A percentile compares a stretch with the other conserved stretches of the same genome.
Conservation (phyloP, 371 early-diverging fungal genomes). For the Mucor plumbeus region DNA sequence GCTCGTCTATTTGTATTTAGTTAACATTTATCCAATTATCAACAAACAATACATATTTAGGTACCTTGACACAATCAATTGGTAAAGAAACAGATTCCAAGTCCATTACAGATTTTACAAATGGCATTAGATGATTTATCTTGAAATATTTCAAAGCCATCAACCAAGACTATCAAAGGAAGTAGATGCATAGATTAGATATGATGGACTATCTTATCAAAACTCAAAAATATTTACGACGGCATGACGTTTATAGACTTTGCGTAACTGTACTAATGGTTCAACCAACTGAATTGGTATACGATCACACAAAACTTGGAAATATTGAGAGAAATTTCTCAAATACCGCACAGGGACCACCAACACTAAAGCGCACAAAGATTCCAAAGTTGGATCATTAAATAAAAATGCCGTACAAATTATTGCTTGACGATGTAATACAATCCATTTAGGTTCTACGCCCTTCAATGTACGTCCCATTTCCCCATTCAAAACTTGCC, state of each 20-base stretch:
- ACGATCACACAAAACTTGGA: constrained; percentile 54
- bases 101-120: constrained; percentile 64
- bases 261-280: constrained; percentile 42
- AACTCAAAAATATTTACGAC: constrained; percentile 23
- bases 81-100: constrained; percentile 65
- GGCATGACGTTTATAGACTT: constrained; percentile 27
- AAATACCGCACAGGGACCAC: constrained; percentile 61
- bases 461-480: constrained; percentile 45
- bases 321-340: constrained; percentile 60
- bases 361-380: constrained; percentile 53
- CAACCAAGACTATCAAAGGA: constrained; percentile 43
- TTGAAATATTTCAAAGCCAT: constrained; percentile 56
- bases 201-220: neutral
- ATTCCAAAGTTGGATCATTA: constrained; percentile 31
- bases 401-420: constrained; percentile 51
- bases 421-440: constrained; percentile 53
- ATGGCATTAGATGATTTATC: constrained; percentile 50
- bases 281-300: constrained; percentile 56
- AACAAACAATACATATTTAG: too few relatives aligned
- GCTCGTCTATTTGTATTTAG: constrained; percentile 39
- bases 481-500: constrained; percentile 68
- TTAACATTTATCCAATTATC: neutral
- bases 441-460: constrained; percentile 63
- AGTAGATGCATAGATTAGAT: neutral
- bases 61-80: constrained; percentile 58